Evolutionary conservation across 2,329 filamentous ascomycete genomes (phyloP).

Genomic region (Cordyceps fumosorosea): DNA sequence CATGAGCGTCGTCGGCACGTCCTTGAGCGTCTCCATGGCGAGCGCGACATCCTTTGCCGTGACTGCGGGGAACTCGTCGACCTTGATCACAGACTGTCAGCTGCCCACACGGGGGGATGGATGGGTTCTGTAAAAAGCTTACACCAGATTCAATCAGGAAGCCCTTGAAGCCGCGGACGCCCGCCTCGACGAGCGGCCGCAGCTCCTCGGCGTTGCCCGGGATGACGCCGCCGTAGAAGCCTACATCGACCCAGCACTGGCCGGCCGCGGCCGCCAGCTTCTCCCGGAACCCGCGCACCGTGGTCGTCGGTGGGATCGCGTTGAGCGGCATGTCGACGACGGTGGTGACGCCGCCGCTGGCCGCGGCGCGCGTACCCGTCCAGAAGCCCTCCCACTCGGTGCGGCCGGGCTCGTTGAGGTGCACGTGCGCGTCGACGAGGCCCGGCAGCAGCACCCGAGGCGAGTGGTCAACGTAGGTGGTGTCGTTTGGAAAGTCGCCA

Average conservation of each 20-base stretch:
- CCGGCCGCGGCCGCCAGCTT: constrained; percentile 79
- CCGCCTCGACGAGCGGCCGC: constrained; percentile 71
- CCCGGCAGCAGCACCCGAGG: constrained; percentile 82
- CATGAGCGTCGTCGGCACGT: constrained; percentile 86
- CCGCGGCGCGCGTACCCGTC: constrained; percentile 88
- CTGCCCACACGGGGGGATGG: neutral
- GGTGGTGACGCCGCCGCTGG: constrained; percentile 92
- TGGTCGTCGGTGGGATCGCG: constrained; percentile 93
- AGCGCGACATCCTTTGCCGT: constrained; percentile 69
- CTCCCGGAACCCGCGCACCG: constrained; percentile 70
- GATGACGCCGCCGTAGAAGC: constrained; percentile 92
- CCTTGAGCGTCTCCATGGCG: constrained; percentile 74
- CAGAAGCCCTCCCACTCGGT: constrained; percentile 99
- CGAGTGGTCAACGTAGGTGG: constrained; percentile 75
- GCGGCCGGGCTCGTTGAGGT: constrained; percentile 92
- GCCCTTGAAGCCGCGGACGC: constrained; percentile 93
- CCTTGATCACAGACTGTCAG: constrained; percentile 40
- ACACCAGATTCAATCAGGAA: constrained; percentile 96
- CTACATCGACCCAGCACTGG: constrained; percentile 98
- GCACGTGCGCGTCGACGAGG: constrained; percentile 92
- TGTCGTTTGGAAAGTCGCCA: constrained; percentile 65
- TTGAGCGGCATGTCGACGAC: constrained; percentile 98
- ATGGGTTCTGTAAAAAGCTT: constrained; percentile 33
- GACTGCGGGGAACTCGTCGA: constrained; percentile 94
- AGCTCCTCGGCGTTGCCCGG: constrained; percentile 81